phyloP scores from a whole-genome alignment of 208 protist species.

The Wallacemonas sp. region DNA sequence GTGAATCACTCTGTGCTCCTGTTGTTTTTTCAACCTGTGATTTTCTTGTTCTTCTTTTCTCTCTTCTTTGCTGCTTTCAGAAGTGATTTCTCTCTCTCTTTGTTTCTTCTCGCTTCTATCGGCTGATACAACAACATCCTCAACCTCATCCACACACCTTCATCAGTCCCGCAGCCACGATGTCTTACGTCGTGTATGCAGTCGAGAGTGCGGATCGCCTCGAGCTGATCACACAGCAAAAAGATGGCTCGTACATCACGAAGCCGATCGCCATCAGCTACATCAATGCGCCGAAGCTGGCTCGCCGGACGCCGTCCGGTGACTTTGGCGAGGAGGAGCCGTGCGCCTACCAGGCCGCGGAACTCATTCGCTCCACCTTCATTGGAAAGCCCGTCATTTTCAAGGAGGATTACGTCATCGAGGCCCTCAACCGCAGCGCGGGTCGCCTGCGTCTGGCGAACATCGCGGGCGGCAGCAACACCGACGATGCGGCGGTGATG shows the following conservation, averaged over 20 bases:
- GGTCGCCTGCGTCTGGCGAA: constrained; percentile 56
- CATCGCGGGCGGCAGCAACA: constrained; percentile 25
- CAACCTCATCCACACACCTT: too few relatives aligned
- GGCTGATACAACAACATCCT: too few relatives aligned
- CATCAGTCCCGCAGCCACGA: constrained; percentile 21
- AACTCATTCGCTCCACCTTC: constrained; percentile 80
- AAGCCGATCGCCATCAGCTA: constrained; percentile 85
- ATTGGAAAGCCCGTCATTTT: constrained; percentile 90
- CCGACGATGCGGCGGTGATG: constrained; percentile 63
- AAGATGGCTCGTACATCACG: constrained; percentile 18
- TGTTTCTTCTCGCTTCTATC: constrained; percentile 16
- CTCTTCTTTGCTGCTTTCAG: not conserved
- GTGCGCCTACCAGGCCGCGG: constrained; percentile 82
- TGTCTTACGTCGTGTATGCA: constrained; percentile 81
- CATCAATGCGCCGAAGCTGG: constrained; percentile 81
- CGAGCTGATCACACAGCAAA: constrained; percentile 52
- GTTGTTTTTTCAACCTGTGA: too few relatives aligned
- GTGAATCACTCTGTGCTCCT: too few relatives aligned
- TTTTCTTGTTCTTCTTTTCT: constrained; percentile 7
- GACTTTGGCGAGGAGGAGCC: constrained; percentile 84
- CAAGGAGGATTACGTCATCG: constrained; percentile 86
- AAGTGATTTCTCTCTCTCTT: constrained; percentile 4
- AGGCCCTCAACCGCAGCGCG: constrained; percentile 70
- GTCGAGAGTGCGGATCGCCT: constrained; percentile 89
- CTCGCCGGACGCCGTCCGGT: constrained; percentile 44